These are phyloP conservation scores for Colletotrichum simmondsii DNA, from an alignment of 2,329 filamentous ascomycete species.

Conservation along the genomic window DNA sequence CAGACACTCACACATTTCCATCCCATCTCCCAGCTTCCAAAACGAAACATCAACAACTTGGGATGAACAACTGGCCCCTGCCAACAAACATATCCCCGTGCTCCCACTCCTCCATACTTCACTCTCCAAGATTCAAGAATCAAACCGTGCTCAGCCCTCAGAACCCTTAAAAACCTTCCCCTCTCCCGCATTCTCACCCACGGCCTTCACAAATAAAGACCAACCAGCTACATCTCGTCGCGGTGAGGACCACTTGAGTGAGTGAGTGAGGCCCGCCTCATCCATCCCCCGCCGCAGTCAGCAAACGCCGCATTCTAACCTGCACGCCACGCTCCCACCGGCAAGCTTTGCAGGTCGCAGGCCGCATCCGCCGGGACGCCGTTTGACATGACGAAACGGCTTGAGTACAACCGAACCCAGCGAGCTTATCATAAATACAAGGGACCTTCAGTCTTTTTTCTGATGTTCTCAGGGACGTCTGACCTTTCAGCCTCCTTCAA, in stretches of 20 bases:
- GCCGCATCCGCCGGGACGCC: not conserved
- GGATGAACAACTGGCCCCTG: conserved; percentile 3
- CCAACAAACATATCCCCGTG: not conserved
- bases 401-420: not conserved
- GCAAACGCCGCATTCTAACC: not conserved
- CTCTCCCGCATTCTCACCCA: not conserved
- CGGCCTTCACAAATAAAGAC: not conserved
- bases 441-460: too few species aligned
- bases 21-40: not conserved
- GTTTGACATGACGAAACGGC: not conserved
- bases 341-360: not conserved
- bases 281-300: not conserved
- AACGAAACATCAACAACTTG: not conserved
- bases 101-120: not conserved
- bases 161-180: not conserved
- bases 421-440: too few species aligned
- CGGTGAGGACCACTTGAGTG: too few species aligned
- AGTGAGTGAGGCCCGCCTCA: too few species aligned
- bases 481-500: too few species aligned
- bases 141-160: not conserved
- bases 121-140: not conserved
- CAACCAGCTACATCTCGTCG: not conserved
- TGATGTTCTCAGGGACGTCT: too few species aligned
- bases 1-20: not conserved
- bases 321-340: not conserved